Evolutionary conservation across 2,329 filamentous ascomycete species (phyloP).

Genomic region (Thermochaetoides dissita): DNA sequence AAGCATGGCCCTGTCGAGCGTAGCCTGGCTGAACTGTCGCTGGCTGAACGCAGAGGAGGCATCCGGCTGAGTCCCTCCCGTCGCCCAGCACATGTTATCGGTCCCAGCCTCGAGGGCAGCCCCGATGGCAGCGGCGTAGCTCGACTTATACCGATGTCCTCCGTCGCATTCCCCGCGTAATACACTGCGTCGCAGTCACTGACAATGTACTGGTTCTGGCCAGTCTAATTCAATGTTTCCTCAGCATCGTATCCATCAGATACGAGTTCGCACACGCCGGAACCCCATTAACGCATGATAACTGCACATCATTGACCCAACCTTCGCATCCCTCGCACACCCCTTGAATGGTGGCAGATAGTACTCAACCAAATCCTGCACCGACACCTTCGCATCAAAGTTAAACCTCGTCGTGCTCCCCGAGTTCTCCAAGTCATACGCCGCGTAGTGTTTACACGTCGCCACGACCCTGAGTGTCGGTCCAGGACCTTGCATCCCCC

Average conservation of each 20-base stretch:
- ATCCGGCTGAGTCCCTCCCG: constrained; percentile 11
- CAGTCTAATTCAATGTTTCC: constrained; percentile 51
- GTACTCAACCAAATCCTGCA: constrained; percentile 53
- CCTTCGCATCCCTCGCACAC: constrained; percentile 43
- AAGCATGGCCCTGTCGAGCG: constrained; percentile 28
- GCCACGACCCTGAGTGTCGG: constrained; percentile 27
- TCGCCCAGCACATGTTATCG: constrained; percentile 15
- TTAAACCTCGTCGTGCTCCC: constrained; percentile 14
- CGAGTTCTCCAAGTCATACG: constrained; percentile 32
- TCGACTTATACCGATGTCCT: constrained; percentile 12
- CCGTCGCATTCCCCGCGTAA: constrained; percentile 14
- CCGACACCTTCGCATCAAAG: constrained; percentile 19
- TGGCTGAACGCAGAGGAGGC: constrained; percentile 13
- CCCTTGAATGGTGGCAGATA: constrained; percentile 52
- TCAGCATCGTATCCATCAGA: constrained; percentile 43
- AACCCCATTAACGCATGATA: constrained; percentile 52
- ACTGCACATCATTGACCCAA: constrained; percentile 46
- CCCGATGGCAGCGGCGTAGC: constrained; percentile 9
- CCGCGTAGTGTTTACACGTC: constrained; percentile 47
- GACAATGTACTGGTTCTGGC: constrained; percentile 47
- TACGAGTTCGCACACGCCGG: constrained; percentile 49
- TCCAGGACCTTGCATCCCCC: constrained; percentile 15
- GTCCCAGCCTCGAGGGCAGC: constrained; percentile 11
- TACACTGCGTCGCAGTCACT: constrained; percentile 48
- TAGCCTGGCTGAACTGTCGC: constrained; percentile 17